Conservation (phyloP, 768 basidiomycete species). For the Trametes punicea region DNA sequence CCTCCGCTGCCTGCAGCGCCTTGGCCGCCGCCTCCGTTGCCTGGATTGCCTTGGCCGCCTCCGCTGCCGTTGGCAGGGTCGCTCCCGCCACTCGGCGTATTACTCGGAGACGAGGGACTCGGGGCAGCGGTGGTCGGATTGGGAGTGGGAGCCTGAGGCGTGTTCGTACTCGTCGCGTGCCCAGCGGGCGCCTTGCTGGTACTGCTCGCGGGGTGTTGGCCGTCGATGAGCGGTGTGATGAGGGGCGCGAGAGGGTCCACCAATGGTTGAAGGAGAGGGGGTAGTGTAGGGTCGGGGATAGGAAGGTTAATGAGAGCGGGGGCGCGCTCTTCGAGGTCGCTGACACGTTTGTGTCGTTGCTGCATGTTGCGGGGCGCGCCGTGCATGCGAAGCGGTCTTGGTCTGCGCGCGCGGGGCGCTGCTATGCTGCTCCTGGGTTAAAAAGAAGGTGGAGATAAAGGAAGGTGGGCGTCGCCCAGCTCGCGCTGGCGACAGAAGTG, state of each 20-base stretch:
- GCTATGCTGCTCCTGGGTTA: background rate
- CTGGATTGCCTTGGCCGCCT: slow-evolving; percentile 5
- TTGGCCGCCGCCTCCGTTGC: background rate
- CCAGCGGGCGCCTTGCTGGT: background rate
- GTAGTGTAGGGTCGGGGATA: slow-evolving; percentile 39
- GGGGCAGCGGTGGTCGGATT: slow-evolving; percentile 4
- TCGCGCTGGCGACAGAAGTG: slow-evolving; percentile 5
- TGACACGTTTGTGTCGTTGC: slow-evolving; percentile 11
- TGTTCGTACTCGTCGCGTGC: slow-evolving; percentile 5
- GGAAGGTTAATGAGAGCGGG: slow-evolving; percentile 39
- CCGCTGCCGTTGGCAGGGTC: background rate
- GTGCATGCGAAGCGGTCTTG: slow-evolving; percentile 1
- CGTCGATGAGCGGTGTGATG: slow-evolving; percentile 28
- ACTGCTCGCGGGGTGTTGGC: slow-evolving; percentile 3
- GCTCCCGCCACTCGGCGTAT: background rate
- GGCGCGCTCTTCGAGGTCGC: slow-evolving; percentile 33
- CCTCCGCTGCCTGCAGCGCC: slow-evolving; percentile 2
- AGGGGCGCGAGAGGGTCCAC: slow-evolving; percentile 31
- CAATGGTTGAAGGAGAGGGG: slow-evolving; percentile 33
- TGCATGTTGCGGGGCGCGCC: slow-evolving; percentile 8
- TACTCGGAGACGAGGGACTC: slow-evolving; percentile 4
- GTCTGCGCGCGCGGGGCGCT: background rate
- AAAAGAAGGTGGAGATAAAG: slow-evolving; percentile 13
- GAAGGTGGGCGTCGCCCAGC: slow-evolving; percentile 17
- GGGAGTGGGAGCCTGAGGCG: slow-evolving; percentile 1